Evolutionary conservation across 148 eudicot species (phyloP), one percentile per base, ranked within the genome.

Genomic region (Diospyros lotus): DNA sequence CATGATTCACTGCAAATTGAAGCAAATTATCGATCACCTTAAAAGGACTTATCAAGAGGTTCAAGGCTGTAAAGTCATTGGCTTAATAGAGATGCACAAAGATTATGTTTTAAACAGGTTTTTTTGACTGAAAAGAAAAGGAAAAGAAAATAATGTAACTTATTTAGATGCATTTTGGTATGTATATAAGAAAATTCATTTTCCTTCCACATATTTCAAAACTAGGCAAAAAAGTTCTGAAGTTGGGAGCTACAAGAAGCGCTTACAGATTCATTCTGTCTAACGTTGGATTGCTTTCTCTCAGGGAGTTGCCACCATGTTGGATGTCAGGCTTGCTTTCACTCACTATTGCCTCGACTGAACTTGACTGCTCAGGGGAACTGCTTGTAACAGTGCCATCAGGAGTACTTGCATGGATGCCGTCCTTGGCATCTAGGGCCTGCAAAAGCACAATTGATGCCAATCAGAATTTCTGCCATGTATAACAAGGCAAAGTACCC

Each of bases 1-100:
- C 89, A 88, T 43, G 92, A 88, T 80, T 82, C 84, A 28, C 97
- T 92, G 87, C 41, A 71, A 68, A 73, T 17, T 58, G 8, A 75
- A 50, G 10, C 5, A 3, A 64, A 67, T 42, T 14, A 54, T 55
- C 15, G 63, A 40, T 56, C 48, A 42, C 39, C 11, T 28, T 28
- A 28, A 28, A 28, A 46, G 54, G 58, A n/a, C 40, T 38, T 17
- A 45, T 64, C 18, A 4, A 40, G 40, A 51, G 13, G 13, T 1
- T 15, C 42, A 69, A 40, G 5, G 9, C 61, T 43, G 66, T 6
- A 38, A 18, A 52, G 14, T 14, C 1, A 10, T 6, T 38, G 52
- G 9, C 3, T 52, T 53, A 0, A 13, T 38, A 69, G 58, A 55
- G 9, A 38, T 3, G 7, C 18, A 48, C 28, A 9, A 14, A 53